Percentiles rank a stretch among this genome's conserved stretches.
These are phyloP conservation scores for Podospora pseudopauciseta DNA, from an alignment of 495 filamentous ascomycete species.

Conservation along the genomic window DNA sequence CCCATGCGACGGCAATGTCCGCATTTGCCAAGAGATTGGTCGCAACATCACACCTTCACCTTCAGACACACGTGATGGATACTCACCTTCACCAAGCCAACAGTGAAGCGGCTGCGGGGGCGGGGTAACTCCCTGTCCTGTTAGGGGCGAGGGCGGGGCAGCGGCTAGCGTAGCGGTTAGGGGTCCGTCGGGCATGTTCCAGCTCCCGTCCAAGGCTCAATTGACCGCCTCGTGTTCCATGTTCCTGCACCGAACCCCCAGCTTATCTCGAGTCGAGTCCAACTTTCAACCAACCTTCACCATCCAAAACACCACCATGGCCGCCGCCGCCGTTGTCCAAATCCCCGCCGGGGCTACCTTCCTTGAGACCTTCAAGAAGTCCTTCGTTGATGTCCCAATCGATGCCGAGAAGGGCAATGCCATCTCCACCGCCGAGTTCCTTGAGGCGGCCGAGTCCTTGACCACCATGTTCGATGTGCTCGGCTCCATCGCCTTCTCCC, in stretches of 20 bases:
- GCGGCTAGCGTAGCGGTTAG: slow-evolving; percentile 1
- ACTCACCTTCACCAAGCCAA: background rate
- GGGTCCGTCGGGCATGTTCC: slow-evolving; percentile 3
- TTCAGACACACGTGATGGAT: slow-evolving; percentile 2
- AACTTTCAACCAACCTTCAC: background rate
- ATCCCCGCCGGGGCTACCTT: slow-evolving; percentile 68
- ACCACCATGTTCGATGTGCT: slow-evolving; percentile 83
- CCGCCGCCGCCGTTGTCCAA: slow-evolving; percentile 29
- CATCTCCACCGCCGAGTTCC: slow-evolving; percentile 80
- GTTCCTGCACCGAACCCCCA: slow-evolving; percentile 5
- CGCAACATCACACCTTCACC: background rate
- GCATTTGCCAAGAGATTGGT: background rate
- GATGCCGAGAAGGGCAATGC: slow-evolving; percentile 67
- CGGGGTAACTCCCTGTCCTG: slow-evolving; percentile 4
- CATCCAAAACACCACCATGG: slow-evolving; percentile 30
- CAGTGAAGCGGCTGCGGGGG: slow-evolving; percentile 4
- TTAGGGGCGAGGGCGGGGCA: background rate
- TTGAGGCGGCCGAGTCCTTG: slow-evolving; percentile 83
- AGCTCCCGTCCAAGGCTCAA: background rate
- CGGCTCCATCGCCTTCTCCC: slow-evolving; percentile 73
- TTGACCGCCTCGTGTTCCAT: slow-evolving; percentile 13
- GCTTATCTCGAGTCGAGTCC: slow-evolving; percentile 6
- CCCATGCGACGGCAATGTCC: too few species aligned
- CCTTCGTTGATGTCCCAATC: slow-evolving; percentile 78
- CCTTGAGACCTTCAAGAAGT: slow-evolving; percentile 76